Evolutionary conservation across 768 basidiomycete genomes (phyloP), one percentile per base, ranked within the genome.

Genomic region (Cyclocybe cylindracea): DNA sequence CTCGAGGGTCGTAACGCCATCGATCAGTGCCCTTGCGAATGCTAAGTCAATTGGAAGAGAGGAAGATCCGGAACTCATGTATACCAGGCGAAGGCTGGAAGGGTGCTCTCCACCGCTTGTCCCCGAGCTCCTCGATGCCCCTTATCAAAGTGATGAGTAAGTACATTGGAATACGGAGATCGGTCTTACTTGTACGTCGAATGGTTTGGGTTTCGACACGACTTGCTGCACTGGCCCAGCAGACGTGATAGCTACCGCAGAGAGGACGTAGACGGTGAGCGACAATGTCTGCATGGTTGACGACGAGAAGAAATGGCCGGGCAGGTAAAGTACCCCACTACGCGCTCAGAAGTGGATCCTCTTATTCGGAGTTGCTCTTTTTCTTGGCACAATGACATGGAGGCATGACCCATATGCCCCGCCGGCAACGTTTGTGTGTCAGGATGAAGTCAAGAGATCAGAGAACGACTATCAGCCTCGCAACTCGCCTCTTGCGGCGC

Each of bases 51-150:
- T 37, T 5, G 4, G 18, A 42, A 35, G 33, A 13, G 35, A 14
- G 35, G 29, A n/a, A 43, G n/a, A 50, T 32, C 38, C 39, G 16
- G 16, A 31, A 14, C 29, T 10, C 36, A 40, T 24, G 42, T 69
- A 51, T 71, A 88, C 88, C 87, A 88, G 51, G 89, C 89, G 67
- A 91, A 91, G 53, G 83, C 78, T 2, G 85, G 85, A 24, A 91
- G 71, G 10, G 80, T 85, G 61, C 78, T 91, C 71, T 92, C 89
- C 32, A 86, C 75, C 4, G 82, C 79, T 62, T 87, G 84, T 13
- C 89, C 89, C 64, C 90, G 78, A 54, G 86, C 84, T 32, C 90
- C 90, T 45, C 89, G 82, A 65, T 89, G 88, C 13, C 81, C 87
- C 87, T 89, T 35, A 39, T 38, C 13, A 43, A n/a, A 24, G 32